Percentiles rank a stretch among this genome's conserved stretches.
Conservation (phyloP, 2,329 filamentous ascomycete species). For the Epichloe bromicola region DNA sequence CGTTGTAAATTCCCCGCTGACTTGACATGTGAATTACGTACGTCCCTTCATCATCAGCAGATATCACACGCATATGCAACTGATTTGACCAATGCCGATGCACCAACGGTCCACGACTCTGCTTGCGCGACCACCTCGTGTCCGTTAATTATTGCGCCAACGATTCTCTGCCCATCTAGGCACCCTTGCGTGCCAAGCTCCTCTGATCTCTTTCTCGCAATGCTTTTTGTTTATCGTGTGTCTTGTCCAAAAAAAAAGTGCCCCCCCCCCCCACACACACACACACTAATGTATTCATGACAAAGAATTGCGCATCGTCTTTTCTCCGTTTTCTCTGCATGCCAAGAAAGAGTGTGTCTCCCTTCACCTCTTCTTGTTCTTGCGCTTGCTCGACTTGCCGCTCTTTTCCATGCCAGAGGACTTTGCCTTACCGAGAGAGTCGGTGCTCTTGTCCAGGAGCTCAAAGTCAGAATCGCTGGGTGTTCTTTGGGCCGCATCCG, state of each 20-base stretch:
- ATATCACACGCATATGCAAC: background rate
- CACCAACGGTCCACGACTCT: background rate
- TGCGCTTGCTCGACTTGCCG: slow-evolving; percentile 9
- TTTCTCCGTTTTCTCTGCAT: background rate
- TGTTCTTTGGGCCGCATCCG: slow-evolving; percentile 36
- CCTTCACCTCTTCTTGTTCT: slow-evolving; percentile 6
- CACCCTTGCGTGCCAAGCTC: background rate
- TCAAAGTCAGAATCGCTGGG: slow-evolving; percentile 51
- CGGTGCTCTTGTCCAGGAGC: slow-evolving; percentile 47
- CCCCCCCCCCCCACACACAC: no score
- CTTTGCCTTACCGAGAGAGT: slow-evolving; percentile 40
- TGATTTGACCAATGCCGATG: background rate
- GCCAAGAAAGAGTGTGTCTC: background rate
- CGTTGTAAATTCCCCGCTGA: no score
- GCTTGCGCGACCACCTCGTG: background rate
- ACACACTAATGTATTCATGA: background rate
- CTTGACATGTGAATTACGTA: background rate
- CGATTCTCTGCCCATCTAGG: background rate
- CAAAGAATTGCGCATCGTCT: background rate
- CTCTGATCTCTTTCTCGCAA: background rate
- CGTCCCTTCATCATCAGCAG: slow-evolving; percentile 1
- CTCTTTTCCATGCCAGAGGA: slow-evolving; percentile 32
- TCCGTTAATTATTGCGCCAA: background rate
- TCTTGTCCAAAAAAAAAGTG: slow-evolving; percentile 1
- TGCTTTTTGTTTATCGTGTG: background rate